These are phyloP conservation scores for Pigoraptor vietnamica DNA, from an alignment of 78 protist genomes.

Conservation along the genomic window DNA sequence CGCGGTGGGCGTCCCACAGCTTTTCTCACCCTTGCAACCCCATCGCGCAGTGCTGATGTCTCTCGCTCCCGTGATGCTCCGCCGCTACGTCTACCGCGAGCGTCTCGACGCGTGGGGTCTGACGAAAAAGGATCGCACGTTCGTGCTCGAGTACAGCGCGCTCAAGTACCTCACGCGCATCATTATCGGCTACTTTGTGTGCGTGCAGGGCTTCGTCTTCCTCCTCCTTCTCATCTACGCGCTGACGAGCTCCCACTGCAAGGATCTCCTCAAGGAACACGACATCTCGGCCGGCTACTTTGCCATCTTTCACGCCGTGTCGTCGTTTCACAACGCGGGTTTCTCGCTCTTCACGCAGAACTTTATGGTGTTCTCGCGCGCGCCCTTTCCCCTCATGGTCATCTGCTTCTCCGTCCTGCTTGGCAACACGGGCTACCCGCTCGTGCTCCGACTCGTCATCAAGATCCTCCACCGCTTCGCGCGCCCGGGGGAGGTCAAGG, in stretches of 20 bases:
- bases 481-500: background rate
- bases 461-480: too few relatives aligned
- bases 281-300: background rate
- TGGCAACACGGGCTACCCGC: slow-evolving; percentile 11
- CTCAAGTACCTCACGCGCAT: background rate
- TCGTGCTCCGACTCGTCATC: background rate
- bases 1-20: too few relatives aligned
- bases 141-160: background rate
- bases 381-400: background rate
- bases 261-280: background rate
- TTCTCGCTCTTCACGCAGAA: background rate
- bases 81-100: background rate
- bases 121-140: background rate
- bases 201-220: background rate
- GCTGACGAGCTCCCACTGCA: background rate
- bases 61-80: background rate
- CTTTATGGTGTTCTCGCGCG: background rate
- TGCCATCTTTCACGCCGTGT: background rate
- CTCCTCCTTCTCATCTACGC: background rate
- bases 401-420: too few relatives aligned
- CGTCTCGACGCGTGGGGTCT: background rate
- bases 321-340: slow-evolving; percentile 1
- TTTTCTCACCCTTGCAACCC: too few relatives aligned
- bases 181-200: background rate
- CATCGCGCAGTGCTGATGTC: too few relatives aligned